phyloP scores from a whole-genome alignment of 2,329 filamentous ascomycete genomes.

The Xylariomycetidae sp. region DNA sequence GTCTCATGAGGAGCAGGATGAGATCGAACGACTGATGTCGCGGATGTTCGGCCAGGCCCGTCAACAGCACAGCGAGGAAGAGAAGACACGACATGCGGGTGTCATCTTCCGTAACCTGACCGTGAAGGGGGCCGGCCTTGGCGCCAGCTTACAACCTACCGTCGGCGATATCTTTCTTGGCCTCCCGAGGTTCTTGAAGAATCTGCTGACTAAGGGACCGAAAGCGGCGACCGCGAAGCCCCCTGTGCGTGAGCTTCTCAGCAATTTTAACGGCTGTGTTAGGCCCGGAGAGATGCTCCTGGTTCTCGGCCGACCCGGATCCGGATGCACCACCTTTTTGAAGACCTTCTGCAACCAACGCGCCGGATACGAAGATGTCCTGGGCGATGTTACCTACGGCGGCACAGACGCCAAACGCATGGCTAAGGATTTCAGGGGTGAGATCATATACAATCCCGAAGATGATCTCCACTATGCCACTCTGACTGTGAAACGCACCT shows the following conservation, averaged over 20 bases:
- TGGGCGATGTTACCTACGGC: slow-evolving; percentile 9
- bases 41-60: slow-evolving; percentile 65
- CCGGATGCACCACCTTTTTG: slow-evolving; percentile 19
- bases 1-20: slow-evolving; percentile 37
- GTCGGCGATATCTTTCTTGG: slow-evolving; percentile 32
- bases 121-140: slow-evolving; percentile 65
- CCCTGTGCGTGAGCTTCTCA: slow-evolving; percentile 33
- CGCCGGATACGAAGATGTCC: slow-evolving; percentile 8
- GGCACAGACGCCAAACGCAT: slow-evolving; percentile 6
- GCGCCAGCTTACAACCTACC: slow-evolving; percentile 52
- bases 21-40: slow-evolving; percentile 60
- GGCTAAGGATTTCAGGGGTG: slow-evolving; percentile 1
- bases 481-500: slow-evolving; percentile 55
- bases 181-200: slow-evolving; percentile 21
- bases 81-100: slow-evolving; percentile 64
- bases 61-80: slow-evolving; percentile 62
- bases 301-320: slow-evolving; percentile 17
- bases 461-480: slow-evolving; percentile 45
- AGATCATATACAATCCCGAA: slow-evolving; percentile 30
- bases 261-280: slow-evolving; percentile 15
- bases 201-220: slow-evolving; percentile 20
- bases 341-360: slow-evolving; percentile 16
- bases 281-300: slow-evolving; percentile 17
- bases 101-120: slow-evolving; percentile 67
- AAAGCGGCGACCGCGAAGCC: slow-evolving; percentile 32